Evolutionary conservation across 2,329 filamentous ascomycete species (phyloP).

Genomic region (Monosporascus sp.): DNA sequence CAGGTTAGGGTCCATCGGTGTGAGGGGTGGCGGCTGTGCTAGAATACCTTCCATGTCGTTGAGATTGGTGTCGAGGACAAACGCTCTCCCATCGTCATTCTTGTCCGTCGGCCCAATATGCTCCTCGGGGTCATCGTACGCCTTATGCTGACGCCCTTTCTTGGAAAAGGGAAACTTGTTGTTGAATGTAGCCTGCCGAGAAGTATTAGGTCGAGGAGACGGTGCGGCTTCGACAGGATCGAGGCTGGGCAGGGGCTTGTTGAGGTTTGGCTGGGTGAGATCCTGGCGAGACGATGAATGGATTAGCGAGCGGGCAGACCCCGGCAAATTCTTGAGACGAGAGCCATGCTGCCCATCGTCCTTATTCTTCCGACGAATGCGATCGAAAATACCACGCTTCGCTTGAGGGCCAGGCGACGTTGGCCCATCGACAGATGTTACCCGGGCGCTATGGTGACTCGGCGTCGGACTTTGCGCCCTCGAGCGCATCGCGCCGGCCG

Average conservation of each 20-base stretch:
- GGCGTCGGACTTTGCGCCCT: slow-evolving; percentile 79
- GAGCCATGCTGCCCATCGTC: slow-evolving; percentile 40
- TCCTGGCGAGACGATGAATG: slow-evolving; percentile 45
- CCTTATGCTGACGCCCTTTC: slow-evolving; percentile 42
- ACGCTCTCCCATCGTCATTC: slow-evolving; percentile 56
- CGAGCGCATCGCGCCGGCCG: slow-evolving; percentile 35
- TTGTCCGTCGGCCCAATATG: slow-evolving; percentile 56
- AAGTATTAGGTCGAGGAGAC: slow-evolving; percentile 17
- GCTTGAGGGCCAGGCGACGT: slow-evolving; percentile 52
- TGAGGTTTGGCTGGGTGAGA: slow-evolving; percentile 33
- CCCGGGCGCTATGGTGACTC: slow-evolving; percentile 54
- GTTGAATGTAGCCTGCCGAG: slow-evolving; percentile 50
- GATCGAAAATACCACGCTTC: slow-evolving; percentile 46
- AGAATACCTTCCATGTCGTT: slow-evolving; percentile 90
- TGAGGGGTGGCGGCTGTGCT: slow-evolving; percentile 62
- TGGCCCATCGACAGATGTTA: slow-evolving; percentile 47
- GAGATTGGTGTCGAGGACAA: slow-evolving; percentile 80
- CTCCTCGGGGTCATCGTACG: slow-evolving; percentile 50
- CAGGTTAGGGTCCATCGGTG: slow-evolving; percentile 59
- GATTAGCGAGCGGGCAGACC: slow-evolving; percentile 48
- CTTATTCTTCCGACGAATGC: slow-evolving; percentile 48
- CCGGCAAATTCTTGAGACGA: slow-evolving; percentile 42
- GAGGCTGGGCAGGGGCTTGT: slow-evolving; percentile 25
- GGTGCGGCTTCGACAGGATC: slow-evolving; percentile 15
- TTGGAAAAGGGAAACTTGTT: slow-evolving; percentile 60